Evolutionary conservation across 2,329 filamentous ascomycete genomes (phyloP).

Genomic region (Monilinia aucupariae): DNA sequence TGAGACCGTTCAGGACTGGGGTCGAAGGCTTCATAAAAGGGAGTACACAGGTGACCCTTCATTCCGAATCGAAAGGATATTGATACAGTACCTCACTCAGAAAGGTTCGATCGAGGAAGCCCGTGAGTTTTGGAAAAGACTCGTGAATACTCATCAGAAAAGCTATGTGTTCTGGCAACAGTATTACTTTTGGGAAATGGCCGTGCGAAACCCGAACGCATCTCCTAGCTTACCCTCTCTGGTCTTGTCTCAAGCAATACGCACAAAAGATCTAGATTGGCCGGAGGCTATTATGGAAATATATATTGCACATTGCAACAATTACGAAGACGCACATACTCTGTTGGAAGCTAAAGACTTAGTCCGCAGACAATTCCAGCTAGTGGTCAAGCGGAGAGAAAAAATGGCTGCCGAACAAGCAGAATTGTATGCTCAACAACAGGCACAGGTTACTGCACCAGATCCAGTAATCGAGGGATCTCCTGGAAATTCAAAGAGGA

Average conservation of each 20-base stretch:
- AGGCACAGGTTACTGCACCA: conserved; percentile 32
- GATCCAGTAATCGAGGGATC: conserved; percentile 28
- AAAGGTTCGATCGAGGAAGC: conserved; percentile 73
- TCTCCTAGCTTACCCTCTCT: conserved; percentile 69
- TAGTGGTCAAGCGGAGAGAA: conserved; percentile 57
- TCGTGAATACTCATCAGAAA: conserved; percentile 63
- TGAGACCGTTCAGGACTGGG: conserved; percentile 74
- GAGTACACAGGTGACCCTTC: conserved; percentile 80
- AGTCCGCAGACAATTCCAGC: conserved; percentile 62
- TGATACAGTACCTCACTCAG: conserved; percentile 86
- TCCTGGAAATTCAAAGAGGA: conserved; percentile 55
- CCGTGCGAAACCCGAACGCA: conserved; percentile 36
- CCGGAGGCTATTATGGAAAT: conserved; percentile 71
- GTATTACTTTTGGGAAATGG: conserved; percentile 89
- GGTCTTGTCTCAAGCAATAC: conserved; percentile 67
- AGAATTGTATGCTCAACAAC: conserved; percentile 43
- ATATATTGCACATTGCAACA: conserved; percentile 76
- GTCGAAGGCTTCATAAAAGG: conserved; percentile 63
- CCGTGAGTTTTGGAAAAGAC: conserved; percentile 67
- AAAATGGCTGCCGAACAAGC: conserved; percentile 58
- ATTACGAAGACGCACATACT: conserved; percentile 75
- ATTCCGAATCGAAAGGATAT: conserved; percentile 84
- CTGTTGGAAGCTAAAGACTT: conserved; percentile 69
- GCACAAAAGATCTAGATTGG: conserved; percentile 61
- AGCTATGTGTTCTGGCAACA: conserved; percentile 91